phyloP scores from a whole-genome alignment of 306 rosid species.

The Rosa chinensis region DNA sequence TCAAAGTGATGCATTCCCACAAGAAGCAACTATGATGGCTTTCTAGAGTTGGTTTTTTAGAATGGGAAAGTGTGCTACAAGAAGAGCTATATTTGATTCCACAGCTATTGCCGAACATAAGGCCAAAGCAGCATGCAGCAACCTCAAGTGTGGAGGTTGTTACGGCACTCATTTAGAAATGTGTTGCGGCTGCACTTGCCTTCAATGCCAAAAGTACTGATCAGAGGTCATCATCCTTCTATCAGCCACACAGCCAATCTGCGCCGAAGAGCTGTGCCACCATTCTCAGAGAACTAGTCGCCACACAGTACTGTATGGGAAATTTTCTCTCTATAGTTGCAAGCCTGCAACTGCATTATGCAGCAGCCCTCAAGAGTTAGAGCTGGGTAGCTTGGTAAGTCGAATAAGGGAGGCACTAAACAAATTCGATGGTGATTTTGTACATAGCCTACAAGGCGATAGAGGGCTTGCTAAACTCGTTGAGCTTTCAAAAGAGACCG shows the following conservation, averaged over 20 bases:
- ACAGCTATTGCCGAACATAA: constrained; percentile 13
- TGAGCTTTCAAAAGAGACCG: neutral
- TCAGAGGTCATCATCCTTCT: no score
- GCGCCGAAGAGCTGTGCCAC: constrained; percentile 9
- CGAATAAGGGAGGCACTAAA: constrained; percentile 16
- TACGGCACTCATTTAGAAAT: constrained; percentile 36
- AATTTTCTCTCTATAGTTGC: constrained; percentile 18
- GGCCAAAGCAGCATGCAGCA: neutral
- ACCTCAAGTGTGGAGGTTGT: constrained; percentile 30
- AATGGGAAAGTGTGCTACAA: constrained; percentile 25
- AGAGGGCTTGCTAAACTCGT: neutral
- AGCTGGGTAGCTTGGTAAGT: constrained; percentile 1
- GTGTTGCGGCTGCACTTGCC: constrained; percentile 14
- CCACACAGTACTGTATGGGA: constrained; percentile 2
- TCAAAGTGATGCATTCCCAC: neutral
- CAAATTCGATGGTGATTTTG: constrained; percentile 14
- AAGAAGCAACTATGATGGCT: constrained; percentile 9
- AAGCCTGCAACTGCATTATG: neutral
- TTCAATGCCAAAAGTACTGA: no score
- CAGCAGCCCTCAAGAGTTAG: neutral
- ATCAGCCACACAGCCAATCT: constrained; percentile 33
- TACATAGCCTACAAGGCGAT: constrained; percentile 17
- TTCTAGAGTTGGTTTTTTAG: constrained; percentile 4
- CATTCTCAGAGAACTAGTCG: neutral
- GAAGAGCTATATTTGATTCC: constrained; percentile 32